A percentile compares a stretch with the other conserved stretches of the same genome.
Conservation (phyloP, 2,329 filamentous ascomycete species). For the Metarhizium album region DNA sequence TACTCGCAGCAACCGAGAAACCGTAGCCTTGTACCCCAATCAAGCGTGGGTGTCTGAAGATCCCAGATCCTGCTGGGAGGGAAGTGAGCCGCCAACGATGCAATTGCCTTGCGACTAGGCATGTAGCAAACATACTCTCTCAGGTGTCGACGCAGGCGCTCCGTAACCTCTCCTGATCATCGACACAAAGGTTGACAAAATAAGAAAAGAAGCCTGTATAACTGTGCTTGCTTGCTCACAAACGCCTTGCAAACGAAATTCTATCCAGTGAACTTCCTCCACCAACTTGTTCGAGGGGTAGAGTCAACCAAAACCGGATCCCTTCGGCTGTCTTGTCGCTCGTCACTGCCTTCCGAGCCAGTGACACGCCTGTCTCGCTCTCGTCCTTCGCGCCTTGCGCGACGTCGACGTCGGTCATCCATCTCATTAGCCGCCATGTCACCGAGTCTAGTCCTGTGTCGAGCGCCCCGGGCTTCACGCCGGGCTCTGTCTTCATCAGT, state of each 20-base stretch:
- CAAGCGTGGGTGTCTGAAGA: background rate
- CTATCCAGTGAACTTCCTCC: slow-evolving; percentile 43
- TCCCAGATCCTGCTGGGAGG: slow-evolving; percentile 1
- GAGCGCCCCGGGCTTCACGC: slow-evolving; percentile 36
- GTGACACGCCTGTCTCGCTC: slow-evolving; percentile 20
- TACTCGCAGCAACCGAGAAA: background rate
- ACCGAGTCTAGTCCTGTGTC: slow-evolving; percentile 32
- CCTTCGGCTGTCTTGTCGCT: slow-evolving; percentile 30
- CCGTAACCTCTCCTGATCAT: background rate
- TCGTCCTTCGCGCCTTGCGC: slow-evolving; percentile 30
- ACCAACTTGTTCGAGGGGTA: slow-evolving; percentile 46
- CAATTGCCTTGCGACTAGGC: background rate
- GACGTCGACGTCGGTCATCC: slow-evolving; percentile 33
- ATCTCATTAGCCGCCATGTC: slow-evolving; percentile 31
- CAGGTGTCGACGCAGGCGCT: background rate
- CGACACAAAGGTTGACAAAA: background rate
- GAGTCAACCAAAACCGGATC: slow-evolving; percentile 32
- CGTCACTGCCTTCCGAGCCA: slow-evolving; percentile 33
- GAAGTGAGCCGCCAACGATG: background rate
- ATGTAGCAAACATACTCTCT: background rate
- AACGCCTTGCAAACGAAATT: background rate
- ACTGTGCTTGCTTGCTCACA: background rate
- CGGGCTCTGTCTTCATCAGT: slow-evolving; percentile 37
- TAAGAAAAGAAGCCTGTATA: background rate
- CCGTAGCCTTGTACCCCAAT: background rate